Evolutionary conservation across 2,329 filamentous ascomycete species (phyloP), one percentile per base, ranked within the genome.

Genomic region (Beauveria sp.): DNA sequence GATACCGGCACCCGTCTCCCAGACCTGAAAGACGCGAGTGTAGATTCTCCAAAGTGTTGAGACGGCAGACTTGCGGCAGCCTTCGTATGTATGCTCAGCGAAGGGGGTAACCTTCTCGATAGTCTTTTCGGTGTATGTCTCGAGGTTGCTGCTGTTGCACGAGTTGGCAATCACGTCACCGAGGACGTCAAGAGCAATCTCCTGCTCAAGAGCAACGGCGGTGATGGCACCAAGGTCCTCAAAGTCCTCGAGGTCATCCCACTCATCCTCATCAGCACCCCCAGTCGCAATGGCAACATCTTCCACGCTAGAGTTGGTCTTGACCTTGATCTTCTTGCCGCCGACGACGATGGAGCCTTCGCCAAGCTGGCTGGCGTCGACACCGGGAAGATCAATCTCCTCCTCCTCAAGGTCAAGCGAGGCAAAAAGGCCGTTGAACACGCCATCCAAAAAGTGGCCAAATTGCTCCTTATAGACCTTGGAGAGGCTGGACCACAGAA

Each of bases 11-110:
- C 65, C 63, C 70, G 92, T 88, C 77, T 96, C 91, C 70, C 91
- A 90, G 66, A 96, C 84, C 68, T 90, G 85, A 82, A 90, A 97
- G 47, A 97, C 86, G 71, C 91, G 92, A 63, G 92, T 90, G 71
- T 96, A 97, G 2, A 91, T 89, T 68, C 94, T 88, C 89, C 94
- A 97, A 26, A 97, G 81, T 10, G 93, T 97, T 67, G 90, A 88
- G 69, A 97, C 86, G 62, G 92, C 90, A 63, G 91, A 90, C 82
- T 96, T 96, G 68, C 94, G 89, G 69, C 96, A 91, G 65, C 93
- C 93, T 73, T 97, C 92, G 69, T 96, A 97, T 18, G 83, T 84
- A 78, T 97, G 93, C 70, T 96, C 90, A 50, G 89, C 85, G 57
- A 97, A 87, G 26, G 88, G 88, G 46, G 91, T 80, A 34, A 96